A percentile compares a stretch with the other conserved stretches of the same genome.
Evolutionary conservation across 2,329 filamentous ascomycete species (phyloP).

Genomic region (Hypomyces rosellus): DNA sequence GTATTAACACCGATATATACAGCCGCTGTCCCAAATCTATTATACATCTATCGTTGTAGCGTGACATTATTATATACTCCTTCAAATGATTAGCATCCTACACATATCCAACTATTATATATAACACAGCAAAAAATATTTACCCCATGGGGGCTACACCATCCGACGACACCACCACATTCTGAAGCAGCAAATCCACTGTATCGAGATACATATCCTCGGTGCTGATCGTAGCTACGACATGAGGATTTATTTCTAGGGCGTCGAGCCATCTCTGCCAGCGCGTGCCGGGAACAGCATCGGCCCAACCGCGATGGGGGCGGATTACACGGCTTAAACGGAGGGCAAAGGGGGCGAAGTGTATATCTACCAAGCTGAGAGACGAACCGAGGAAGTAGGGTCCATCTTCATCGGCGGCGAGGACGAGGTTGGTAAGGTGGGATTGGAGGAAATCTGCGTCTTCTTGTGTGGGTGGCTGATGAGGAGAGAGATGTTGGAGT

Average conservation of each 20-base stretch:
- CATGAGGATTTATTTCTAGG: slow-evolving; percentile 56
- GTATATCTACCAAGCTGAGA: slow-evolving; percentile 62
- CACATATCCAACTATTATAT: too few relatives aligned
- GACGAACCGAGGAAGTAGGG: slow-evolving; percentile 60
- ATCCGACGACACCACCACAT: background rate
- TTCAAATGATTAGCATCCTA: too few relatives aligned
- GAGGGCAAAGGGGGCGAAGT: slow-evolving; percentile 69
- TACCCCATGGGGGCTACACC: too few relatives aligned
- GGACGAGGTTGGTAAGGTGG: slow-evolving; percentile 50
- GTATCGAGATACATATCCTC: slow-evolving; percentile 49
- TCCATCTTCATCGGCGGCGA: slow-evolving; percentile 46
- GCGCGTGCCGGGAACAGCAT: slow-evolving; percentile 54
- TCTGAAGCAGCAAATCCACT: slow-evolving; percentile 43
- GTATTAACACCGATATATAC: too few relatives aligned
- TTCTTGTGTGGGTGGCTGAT: slow-evolving; percentile 37
- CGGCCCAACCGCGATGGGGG: slow-evolving; percentile 60
- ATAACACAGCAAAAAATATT: too few relatives aligned
- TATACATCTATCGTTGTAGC: too few relatives aligned
- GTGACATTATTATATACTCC: too few relatives aligned
- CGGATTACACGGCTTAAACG: slow-evolving; percentile 60
- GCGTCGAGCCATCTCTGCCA: slow-evolving; percentile 67
- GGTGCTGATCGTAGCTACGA: slow-evolving; percentile 61
- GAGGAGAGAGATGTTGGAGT: slow-evolving; percentile 52
- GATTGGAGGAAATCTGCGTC: slow-evolving; percentile 49
- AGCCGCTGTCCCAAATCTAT: too few relatives aligned